phyloP scores from a whole-genome alignment of 768 basidiomycete genomes.

The Termitomyces sp. region DNA sequence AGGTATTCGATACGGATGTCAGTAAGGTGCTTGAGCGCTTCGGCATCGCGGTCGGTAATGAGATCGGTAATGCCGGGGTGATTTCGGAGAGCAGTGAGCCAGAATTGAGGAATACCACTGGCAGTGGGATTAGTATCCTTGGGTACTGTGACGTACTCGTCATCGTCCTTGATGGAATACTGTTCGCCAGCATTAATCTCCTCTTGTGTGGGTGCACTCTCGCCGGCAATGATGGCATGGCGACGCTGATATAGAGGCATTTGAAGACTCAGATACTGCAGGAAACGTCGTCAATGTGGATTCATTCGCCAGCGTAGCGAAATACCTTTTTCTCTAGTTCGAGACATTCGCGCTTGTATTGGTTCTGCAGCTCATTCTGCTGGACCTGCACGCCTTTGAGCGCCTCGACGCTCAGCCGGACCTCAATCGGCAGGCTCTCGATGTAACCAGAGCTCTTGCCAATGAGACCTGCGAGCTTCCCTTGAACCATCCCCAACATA shows the following conservation, averaged over 20 bases:
- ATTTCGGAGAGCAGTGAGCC: constrained; percentile 94
- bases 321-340: constrained; percentile 93
- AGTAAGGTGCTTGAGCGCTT: constrained; percentile 73
- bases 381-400: constrained; percentile 92
- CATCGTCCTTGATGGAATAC: constrained; percentile 70
- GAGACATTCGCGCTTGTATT: constrained; percentile 93
- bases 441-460: constrained; percentile 95
- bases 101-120: constrained; percentile 86
- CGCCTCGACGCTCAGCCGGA: constrained; percentile 83
- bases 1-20: constrained; percentile 84
- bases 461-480: constrained; percentile 76
- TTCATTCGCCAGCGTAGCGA: neutral
- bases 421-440: constrained; percentile 75
- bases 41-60: constrained; percentile 90
- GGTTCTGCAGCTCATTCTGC: constrained; percentile 85
- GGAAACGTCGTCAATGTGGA: neutral
- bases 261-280: constrained; percentile 68
- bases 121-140: constrained; percentile 40
- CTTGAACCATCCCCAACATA: constrained; percentile 84
- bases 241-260: constrained; percentile 87
- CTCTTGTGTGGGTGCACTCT: constrained; percentile 63
- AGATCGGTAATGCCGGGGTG: constrained; percentile 81
- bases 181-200: constrained; percentile 82
- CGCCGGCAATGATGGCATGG: constrained; percentile 75
- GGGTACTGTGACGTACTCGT: constrained; percentile 57